Percentiles rank a stretch among this genome's conserved stretches.
phyloP scores from a whole-genome alignment of 1,139 yeast genomes.

The Nadsonia commutata region DNA sequence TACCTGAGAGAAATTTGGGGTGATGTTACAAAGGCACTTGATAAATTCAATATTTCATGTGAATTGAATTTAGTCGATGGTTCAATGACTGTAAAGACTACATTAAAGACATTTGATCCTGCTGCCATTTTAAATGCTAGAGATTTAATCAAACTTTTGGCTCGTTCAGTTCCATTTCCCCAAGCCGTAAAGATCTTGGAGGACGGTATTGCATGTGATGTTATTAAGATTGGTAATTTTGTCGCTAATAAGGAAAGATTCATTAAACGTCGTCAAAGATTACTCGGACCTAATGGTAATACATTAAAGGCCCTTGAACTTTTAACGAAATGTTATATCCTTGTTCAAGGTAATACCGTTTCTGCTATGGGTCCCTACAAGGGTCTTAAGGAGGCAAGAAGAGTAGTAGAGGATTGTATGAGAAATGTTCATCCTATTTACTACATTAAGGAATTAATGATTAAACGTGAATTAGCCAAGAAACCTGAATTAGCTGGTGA shows the following conservation, averaged over 20 bases:
- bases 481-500: conserved; percentile 91
- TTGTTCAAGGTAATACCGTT: conserved; percentile 96
- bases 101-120: conserved; percentile 91
- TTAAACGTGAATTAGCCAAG: conserved; percentile 84
- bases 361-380: conserved; percentile 94
- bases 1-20: conserved; percentile 86
- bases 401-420: conserved; percentile 98
- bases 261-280: conserved; percentile 86
- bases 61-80: conserved; percentile 88
- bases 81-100: conserved; percentile 91
- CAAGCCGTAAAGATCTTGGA: conserved; percentile 86
- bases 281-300: conserved; percentile 95
- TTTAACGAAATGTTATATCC: conserved; percentile 80
- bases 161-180: conserved; percentile 94
- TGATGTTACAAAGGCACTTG: conserved; percentile 73
- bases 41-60: conserved; percentile 60
- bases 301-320: conserved; percentile 90
- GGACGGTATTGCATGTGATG: conserved; percentile 92
- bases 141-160: conserved; percentile 81
- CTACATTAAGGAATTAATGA: conserved; percentile 94
- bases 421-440: conserved; percentile 90
- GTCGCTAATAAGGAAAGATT: conserved; percentile 87
- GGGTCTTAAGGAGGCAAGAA: conserved; percentile 81
- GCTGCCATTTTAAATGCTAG: conserved; percentile 88
- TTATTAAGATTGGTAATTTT: conserved; percentile 82